A percentile compares a stretch with the other conserved stretches of the same genome.
Evolutionary conservation across 2,329 filamentous ascomycete species (phyloP).

Genomic region (Paraphaeosphaeria minitans): DNA sequence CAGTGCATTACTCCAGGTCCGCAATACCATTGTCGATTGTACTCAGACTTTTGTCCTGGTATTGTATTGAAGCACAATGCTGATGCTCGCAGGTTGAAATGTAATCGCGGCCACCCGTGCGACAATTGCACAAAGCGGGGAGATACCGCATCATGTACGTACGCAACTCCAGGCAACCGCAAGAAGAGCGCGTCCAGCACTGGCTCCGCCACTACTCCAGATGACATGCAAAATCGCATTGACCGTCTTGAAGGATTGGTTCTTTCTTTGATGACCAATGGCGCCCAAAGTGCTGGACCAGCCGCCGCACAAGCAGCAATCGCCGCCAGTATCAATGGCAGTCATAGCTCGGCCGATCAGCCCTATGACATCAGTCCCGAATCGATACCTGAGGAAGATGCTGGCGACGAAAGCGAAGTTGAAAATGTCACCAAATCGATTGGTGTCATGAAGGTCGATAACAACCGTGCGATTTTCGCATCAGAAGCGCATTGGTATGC

Average conservation of each 20-base stretch:
- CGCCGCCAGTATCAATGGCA: slow-evolving; percentile 48
- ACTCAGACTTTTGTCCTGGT: no score
- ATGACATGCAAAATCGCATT: slow-evolving; percentile 99
- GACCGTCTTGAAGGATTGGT: slow-evolving; percentile 92
- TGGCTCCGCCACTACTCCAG: slow-evolving; percentile 67
- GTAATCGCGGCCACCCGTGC: slow-evolving; percentile 87
- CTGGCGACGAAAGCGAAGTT: slow-evolving; percentile 67
- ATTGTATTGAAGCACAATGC: slow-evolving; percentile 5
- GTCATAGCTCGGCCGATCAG: slow-evolving; percentile 46
- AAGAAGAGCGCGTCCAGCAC: slow-evolving; percentile 70
- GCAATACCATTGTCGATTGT: no score
- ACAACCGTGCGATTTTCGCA: slow-evolving; percentile 54
- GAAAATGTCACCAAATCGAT: slow-evolving; percentile 57
- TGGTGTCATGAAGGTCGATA: slow-evolving; percentile 59
- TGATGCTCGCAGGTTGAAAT: slow-evolving; percentile 70
- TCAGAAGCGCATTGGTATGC: slow-evolving; percentile 60
- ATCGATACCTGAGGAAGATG: slow-evolving; percentile 57
- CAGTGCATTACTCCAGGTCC: no score
- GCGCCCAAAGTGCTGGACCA: slow-evolving; percentile 65
- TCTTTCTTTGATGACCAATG: slow-evolving; percentile 90
- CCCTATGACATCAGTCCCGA: slow-evolving; percentile 63
- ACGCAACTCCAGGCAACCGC: slow-evolving; percentile 70
- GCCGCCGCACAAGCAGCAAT: slow-evolving; percentile 65
- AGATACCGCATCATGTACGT: slow-evolving; percentile 80
- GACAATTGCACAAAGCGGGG: slow-evolving; percentile 93